These are phyloP conservation scores for Plasmodium coatneyi DNA, from an alignment of 169 alveolate species.

Conservation along the genomic window DNA sequence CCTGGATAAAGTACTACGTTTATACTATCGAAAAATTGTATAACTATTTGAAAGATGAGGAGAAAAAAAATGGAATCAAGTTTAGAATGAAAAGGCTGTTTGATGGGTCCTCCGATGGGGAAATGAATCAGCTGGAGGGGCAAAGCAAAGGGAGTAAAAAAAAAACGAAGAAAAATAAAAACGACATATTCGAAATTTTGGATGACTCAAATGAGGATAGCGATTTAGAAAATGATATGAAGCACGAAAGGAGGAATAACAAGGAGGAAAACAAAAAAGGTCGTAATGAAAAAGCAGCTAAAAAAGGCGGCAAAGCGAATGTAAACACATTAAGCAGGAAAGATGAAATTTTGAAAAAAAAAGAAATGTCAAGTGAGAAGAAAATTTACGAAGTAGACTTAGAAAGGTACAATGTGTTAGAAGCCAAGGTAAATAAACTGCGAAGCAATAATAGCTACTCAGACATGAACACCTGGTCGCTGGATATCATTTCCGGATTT, in stretches of 20 bases:
- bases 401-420: slow-evolving; percentile 48
- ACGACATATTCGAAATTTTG: slow-evolving; percentile 34
- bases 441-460: slow-evolving; percentile 58
- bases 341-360: slow-evolving; percentile 71
- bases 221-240: slow-evolving; percentile 2
- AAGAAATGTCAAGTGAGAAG: slow-evolving; percentile 59
- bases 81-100: slow-evolving; percentile 45
- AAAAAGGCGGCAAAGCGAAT: slow-evolving; percentile 8
- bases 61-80: slow-evolving; percentile 18
- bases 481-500: slow-evolving; percentile 73
- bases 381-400: slow-evolving; percentile 73
- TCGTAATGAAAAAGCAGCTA: slow-evolving; percentile 6
- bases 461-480: slow-evolving; percentile 73
- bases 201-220: slow-evolving; percentile 35
- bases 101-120: slow-evolving; percentile 19
- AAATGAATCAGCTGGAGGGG: neutral
- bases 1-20: slow-evolving; percentile 57
- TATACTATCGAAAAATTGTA: slow-evolving; percentile 39
- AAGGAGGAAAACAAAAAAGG: slow-evolving; percentile 14
- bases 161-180: neutral
- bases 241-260: slow-evolving; percentile 5
- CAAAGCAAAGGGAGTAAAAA: neutral
- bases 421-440: slow-evolving; percentile 34
- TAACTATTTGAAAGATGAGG: slow-evolving; percentile 53
- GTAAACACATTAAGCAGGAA: slow-evolving; percentile 30